Percentiles rank a stretch among this genome's conserved stretches.
Conservation (phyloP, 2,329 filamentous ascomycete species). For the Arachnomyces sp. region DNA sequence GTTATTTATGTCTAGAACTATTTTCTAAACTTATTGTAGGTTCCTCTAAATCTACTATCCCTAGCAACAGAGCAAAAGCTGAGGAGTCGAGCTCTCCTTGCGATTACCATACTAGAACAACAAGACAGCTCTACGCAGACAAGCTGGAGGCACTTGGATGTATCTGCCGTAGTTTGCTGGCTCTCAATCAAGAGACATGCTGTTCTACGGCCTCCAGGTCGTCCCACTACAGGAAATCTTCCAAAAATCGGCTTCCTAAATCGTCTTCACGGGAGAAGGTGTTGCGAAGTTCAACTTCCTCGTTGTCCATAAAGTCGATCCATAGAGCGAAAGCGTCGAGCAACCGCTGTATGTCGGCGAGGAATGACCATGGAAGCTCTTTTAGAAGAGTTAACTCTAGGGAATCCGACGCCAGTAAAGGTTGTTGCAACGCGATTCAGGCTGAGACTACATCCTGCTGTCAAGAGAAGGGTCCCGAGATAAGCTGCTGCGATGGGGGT, state of each 20-base stretch:
- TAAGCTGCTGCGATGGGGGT: background rate
- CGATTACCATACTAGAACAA: too few relatives aligned
- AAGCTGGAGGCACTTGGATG: constrained; percentile 45
- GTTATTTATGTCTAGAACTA: too few relatives aligned
- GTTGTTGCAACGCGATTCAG: background rate
- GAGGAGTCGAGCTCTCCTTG: too few relatives aligned
- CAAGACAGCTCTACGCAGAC: constrained; percentile 27
- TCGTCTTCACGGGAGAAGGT: background rate
- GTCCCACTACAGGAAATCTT: background rate
- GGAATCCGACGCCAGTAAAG: background rate
- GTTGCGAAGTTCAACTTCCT: too few relatives aligned
- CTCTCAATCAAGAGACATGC: constrained; percentile 47
- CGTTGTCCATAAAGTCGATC: too few relatives aligned
- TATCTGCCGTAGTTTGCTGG: constrained; percentile 47
- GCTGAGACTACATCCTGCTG: too few relatives aligned
- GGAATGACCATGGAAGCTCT: background rate
- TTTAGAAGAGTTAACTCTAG: background rate
- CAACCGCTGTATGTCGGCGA: background rate
- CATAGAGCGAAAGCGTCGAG: background rate
- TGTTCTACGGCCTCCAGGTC: constrained; percentile 26
- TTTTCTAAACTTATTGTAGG: too few relatives aligned
- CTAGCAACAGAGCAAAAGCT: too few relatives aligned
- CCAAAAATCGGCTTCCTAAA: background rate
- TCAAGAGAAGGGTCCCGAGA: background rate
- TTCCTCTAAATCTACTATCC: too few relatives aligned